Percentiles rank a stretch among this genome's conserved stretches.
Conservation (phyloP, 495 filamentous ascomycete genomes). For the Xylaria castorea region DNA sequence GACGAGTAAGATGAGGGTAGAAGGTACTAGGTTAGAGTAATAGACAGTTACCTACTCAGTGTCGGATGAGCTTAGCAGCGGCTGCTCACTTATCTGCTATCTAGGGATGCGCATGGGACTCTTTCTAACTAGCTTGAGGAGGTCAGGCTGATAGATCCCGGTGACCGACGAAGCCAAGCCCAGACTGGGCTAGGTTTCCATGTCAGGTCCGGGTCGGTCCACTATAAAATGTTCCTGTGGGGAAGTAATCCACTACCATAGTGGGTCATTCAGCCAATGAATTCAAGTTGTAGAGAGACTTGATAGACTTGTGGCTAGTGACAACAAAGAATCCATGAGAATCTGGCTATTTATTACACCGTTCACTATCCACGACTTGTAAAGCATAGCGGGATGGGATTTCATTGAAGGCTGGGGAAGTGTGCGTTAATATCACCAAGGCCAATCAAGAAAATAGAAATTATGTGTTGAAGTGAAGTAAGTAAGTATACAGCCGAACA, state of each 20-base stretch:
- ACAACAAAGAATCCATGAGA: background rate
- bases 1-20: slow-evolving; percentile 5
- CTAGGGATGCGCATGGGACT: background rate
- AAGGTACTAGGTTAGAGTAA: background rate
- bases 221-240: background rate
- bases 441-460: background rate
- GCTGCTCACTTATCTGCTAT: background rate
- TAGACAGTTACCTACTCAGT: background rate
- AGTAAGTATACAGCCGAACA: background rate
- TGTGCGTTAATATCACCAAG: background rate
- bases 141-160: slow-evolving; percentile 16
- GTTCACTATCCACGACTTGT: background rate
- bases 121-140: background rate
- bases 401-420: background rate
- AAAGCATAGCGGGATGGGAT: background rate
- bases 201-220: slow-evolving; percentile 5
- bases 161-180: slow-evolving; percentile 1
- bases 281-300: background rate
- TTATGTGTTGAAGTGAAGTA: background rate
- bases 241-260: background rate
- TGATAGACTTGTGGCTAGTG: background rate
- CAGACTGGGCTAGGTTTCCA: background rate
- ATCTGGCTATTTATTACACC: background rate
- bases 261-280: slow-evolving; percentile 1
- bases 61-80: slow-evolving; percentile 6